phyloP scores from a whole-genome alignment of 2,329 filamentous ascomycete species.

The Colletotrichum sansevieriae region DNA sequence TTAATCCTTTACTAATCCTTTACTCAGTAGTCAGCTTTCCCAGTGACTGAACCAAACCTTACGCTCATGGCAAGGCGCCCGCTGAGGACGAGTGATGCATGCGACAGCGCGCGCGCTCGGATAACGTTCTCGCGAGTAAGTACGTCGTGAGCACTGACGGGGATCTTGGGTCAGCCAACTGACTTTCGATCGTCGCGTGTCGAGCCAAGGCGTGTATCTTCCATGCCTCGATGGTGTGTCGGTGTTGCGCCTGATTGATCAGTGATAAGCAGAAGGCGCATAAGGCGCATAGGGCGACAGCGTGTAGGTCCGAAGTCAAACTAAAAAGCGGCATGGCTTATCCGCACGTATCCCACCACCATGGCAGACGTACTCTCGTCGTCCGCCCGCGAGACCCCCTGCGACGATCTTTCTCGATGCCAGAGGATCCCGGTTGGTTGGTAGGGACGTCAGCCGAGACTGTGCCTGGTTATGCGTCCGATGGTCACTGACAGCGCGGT shows the following conservation, averaged over 20 bases:
- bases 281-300: not conserved
- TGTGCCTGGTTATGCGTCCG: not conserved
- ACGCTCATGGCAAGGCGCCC: not conserved
- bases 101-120: not conserved
- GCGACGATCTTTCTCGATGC: not conserved
- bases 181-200: constrained; percentile 21
- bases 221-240: not conserved
- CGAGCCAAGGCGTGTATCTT: constrained; percentile 15
- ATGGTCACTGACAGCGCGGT: not conserved
- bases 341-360: not conserved
- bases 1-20: not conserved
- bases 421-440: constrained; percentile 1
- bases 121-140: constrained; percentile 1
- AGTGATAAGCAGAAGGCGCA: not conserved
- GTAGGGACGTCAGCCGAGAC: constrained; percentile 14
- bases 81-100: not conserved
- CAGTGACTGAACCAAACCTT: constrained; percentile 8
- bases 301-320: constrained; percentile 2
- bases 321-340: too few species aligned
- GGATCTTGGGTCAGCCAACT: constrained; percentile 12
- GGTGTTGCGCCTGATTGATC: not conserved
- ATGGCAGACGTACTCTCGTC: not conserved
- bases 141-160: constrained; percentile 4
- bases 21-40: not conserved
- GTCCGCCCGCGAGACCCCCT: not conserved